Evolutionary conservation across 108 stramenopile genomes (phyloP).

Genomic region (Ochromonas danica): DNA sequence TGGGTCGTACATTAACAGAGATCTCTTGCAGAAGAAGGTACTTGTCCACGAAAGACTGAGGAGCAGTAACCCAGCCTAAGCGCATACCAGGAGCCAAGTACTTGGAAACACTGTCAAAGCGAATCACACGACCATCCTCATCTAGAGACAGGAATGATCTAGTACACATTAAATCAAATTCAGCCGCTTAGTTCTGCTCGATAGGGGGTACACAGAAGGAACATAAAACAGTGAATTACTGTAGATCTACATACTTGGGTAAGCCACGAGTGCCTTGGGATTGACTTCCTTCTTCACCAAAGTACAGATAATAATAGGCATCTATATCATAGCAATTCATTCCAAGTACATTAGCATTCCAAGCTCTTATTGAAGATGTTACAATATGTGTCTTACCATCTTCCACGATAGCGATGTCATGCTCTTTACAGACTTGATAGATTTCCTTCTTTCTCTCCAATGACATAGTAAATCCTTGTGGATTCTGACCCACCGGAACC

Average conservation of each 20-base stretch:
- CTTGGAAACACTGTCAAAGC: slow-evolving; percentile 64
- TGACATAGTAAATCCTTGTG: slow-evolving; percentile 17
- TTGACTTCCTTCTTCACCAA: neutral
- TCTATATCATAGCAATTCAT: slow-evolving; percentile 32
- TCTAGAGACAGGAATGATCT: slow-evolving; percentile 43
- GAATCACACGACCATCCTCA: slow-evolving; percentile 61
- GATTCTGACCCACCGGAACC: slow-evolving; percentile 39
- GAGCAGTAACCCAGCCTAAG: slow-evolving; percentile 60
- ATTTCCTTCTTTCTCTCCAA: slow-evolving; percentile 46
- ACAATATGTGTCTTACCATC: slow-evolving; percentile 45
- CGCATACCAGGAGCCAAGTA: slow-evolving; percentile 61
- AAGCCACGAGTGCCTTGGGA: slow-evolving; percentile 4
- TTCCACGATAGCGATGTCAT: slow-evolving; percentile 60
- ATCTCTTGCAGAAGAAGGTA: slow-evolving; percentile 53
- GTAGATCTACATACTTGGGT: neutral
- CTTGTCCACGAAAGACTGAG: slow-evolving; percentile 48
- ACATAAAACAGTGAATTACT: neutral
- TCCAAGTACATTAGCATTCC: neutral
- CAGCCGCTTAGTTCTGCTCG: no score
- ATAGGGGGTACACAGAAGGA: no score
- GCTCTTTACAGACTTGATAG: slow-evolving; percentile 52
- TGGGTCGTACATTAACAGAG: slow-evolving; percentile 6
- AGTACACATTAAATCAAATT: neutral
- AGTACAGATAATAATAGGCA: slow-evolving; percentile 60
- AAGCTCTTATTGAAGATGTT: neutral